Evolutionary conservation across 169 alveolate genomes (phyloP).

Genomic region (Cryptosporidium tyzzeri): DNA sequence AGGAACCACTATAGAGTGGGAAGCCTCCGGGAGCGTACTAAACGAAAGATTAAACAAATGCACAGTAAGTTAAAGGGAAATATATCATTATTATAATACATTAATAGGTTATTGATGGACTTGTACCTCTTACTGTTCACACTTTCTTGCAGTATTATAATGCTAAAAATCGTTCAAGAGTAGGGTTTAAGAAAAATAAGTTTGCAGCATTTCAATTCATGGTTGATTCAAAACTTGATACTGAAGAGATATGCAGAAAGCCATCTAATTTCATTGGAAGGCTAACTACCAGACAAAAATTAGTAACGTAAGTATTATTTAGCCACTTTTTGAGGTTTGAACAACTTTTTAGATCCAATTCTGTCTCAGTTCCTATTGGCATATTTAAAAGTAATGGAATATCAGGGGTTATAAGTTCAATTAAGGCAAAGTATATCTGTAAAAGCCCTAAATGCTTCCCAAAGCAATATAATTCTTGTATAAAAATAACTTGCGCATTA

Average conservation of each 20-base stretch:
- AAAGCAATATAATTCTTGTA: slow-evolving; percentile 67
- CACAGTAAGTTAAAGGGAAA: slow-evolving; percentile 19
- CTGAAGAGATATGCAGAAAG: slow-evolving; percentile 29
- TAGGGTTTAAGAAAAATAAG: slow-evolving; percentile 2
- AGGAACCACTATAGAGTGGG: slow-evolving; percentile 8
- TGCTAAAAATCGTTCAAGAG: background rate
- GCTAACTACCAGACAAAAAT: slow-evolving; percentile 50
- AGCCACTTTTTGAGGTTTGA: background rate
- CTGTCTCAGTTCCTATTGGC: slow-evolving; percentile 26
- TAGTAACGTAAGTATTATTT: slow-evolving; percentile 42
- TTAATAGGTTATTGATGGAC: slow-evolving; percentile 42
- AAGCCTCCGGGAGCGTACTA: slow-evolving; percentile 2
- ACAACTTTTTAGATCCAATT: slow-evolving; percentile 15
- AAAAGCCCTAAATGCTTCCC: slow-evolving; percentile 57
- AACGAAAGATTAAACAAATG: slow-evolving; percentile 16
- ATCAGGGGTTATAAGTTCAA: background rate
- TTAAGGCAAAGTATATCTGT: slow-evolving; percentile 29
- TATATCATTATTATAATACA: background rate
- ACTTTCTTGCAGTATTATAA: slow-evolving; percentile 30
- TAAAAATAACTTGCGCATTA: slow-evolving; percentile 46
- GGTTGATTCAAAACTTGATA: slow-evolving; percentile 23
- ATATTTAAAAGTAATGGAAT: slow-evolving; percentile 29
- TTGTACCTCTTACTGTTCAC: slow-evolving; percentile 43
- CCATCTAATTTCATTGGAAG: slow-evolving; percentile 69
- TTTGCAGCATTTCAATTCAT: slow-evolving; percentile 68